Evolutionary conservation across 495 filamentous ascomycete species (phyloP).

Genomic region (Penicillium crystallinum): DNA sequence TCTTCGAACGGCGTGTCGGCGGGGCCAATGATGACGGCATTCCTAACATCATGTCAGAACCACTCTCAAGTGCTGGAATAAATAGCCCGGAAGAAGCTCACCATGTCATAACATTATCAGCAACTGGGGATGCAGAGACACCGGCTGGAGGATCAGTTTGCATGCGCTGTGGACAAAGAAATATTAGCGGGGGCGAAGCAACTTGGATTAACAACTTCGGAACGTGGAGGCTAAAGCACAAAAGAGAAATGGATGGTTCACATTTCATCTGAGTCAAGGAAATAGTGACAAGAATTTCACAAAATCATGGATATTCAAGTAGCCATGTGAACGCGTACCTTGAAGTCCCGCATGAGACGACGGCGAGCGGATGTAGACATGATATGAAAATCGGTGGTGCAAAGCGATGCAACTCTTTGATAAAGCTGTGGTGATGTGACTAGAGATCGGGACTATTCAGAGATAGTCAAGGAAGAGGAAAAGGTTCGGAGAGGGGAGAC

Average conservation of each 20-base stretch:
- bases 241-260: too few relatives aligned
- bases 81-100: constrained; percentile 34
- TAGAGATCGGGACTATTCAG: neutral
- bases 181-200: constrained; percentile 15
- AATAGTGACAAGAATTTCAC: neutral
- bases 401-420: neutral
- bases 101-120: constrained; percentile 99
- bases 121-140: constrained; percentile 92
- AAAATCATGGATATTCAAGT: neutral
- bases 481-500: constrained; percentile 2
- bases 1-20: constrained; percentile 98
- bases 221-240: too few relatives aligned
- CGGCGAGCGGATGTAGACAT: constrained; percentile 95
- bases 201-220: neutral
- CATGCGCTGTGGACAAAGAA: constrained; percentile 67
- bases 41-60: constrained; percentile 55
- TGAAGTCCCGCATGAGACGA: constrained; percentile 97
- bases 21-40: constrained; percentile 96
- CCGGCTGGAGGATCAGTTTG: constrained; percentile 97
- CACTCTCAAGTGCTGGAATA: neutral
- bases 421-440: constrained; percentile 1
- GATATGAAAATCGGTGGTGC: constrained; percentile 15
- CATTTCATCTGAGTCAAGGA: neutral
- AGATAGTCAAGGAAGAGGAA: neutral
- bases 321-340: constrained; percentile 54